These are phyloP conservation scores for Chiua sp. DNA, from an alignment of 1,284 basidiomycete genomes.

Conservation along the genomic window DNA sequence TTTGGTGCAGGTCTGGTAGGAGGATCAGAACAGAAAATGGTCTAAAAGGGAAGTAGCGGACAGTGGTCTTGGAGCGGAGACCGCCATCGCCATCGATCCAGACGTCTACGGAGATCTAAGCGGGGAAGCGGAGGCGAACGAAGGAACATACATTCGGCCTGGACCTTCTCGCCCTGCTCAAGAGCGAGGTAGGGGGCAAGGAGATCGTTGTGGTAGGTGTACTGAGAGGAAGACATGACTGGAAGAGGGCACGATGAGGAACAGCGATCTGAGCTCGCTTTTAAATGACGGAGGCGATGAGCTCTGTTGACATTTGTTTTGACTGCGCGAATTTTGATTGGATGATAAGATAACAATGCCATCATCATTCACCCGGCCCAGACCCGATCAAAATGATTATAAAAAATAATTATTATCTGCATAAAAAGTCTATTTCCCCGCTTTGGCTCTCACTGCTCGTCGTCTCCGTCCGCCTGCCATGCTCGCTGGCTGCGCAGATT, in stretches of 20 bases:
- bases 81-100: conserved; percentile 96
- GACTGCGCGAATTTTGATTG: conserved; percentile 26
- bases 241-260: conserved; percentile 2
- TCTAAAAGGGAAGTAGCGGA: conserved; percentile 40
- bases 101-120: conserved; percentile 65
- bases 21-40: conserved; percentile 9
- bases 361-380: conserved; percentile 15
- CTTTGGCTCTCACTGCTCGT: conserved; percentile 45
- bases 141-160: conserved; percentile 83
- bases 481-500: conserved; percentile 39
- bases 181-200: conserved; percentile 88
- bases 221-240: conserved; percentile 29
- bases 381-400: conserved; percentile 7
- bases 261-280: background rate
- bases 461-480: conserved; percentile 67
- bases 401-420: background rate
- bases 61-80: conserved; percentile 94
- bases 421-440: conserved; percentile 24
- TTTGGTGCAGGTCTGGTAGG: conserved; percentile 74
- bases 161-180: conserved; percentile 85
- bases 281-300: conserved; percentile 28
- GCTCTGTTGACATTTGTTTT: conserved; percentile 33
- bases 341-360: conserved; percentile 32
- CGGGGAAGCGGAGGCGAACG: conserved; percentile 17
- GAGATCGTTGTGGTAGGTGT: conserved; percentile 77